Conservation (phyloP, 306 rosid species). For the Medicago ruthenica region DNA sequence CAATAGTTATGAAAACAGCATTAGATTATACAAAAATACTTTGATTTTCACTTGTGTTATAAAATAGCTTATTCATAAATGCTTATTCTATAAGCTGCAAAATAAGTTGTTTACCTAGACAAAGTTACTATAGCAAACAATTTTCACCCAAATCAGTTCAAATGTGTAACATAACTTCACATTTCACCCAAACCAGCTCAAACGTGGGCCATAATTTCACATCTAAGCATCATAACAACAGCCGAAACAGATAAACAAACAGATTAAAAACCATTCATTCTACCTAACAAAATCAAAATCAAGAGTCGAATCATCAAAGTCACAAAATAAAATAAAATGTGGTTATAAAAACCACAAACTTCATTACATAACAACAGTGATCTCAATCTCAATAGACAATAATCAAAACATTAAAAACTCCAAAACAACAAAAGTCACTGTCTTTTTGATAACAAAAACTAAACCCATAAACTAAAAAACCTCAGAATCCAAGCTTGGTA, state of each 20-base stretch:
- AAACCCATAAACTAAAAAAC: not conserved
- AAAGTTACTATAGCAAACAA: not conserved
- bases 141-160: no score
- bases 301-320: not conserved
- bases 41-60: no score
- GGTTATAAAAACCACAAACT: not conserved
- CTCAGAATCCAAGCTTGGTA: constrained; percentile 82
- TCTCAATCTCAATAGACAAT: not conserved
- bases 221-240: not conserved
- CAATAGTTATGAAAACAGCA: not conserved
- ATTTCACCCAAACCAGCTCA: no score
- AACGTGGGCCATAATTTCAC: not conserved
- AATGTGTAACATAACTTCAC: no score
- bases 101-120: not conserved
- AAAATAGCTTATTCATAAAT: not conserved
- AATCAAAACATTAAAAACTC: constrained; percentile 1
- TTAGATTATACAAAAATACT: no score
- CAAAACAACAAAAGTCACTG: not conserved
- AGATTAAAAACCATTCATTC: not conserved
- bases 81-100: not conserved
- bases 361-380: constrained; percentile 10
- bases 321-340: not conserved
- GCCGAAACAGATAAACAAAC: not conserved
- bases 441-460: not conserved
- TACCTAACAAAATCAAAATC: not conserved